Evolutionary conservation across 139 green algal genomes (phyloP), one percentile per base, ranked within the genome.

Genomic region (Chlorella ohadii): DNA sequence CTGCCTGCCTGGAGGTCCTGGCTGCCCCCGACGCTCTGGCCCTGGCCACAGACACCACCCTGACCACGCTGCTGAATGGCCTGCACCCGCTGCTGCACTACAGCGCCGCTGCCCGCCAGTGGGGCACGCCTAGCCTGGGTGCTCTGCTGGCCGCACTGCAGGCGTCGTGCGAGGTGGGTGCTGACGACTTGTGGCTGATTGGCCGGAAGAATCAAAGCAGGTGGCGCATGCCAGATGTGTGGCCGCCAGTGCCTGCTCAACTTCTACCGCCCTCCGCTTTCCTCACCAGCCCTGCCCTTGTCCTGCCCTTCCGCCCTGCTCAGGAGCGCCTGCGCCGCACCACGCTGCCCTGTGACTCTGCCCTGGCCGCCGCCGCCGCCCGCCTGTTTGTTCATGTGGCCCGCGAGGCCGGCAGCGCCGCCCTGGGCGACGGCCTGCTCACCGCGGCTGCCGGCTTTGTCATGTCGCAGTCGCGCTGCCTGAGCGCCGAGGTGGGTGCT

Each of bases 291-390:
- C 28, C 44, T 16, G 3, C 68, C 70, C 70, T 25, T 57, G 6
- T 38, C 19, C 33, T 13, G 11, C 11, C 51, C 51, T 68, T 9
- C 12, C 13, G n/a, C 5, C 25, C 1, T 31, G 25, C 38, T 28
- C 41, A 77, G 70, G 70, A 77, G 70, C 70, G 70, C 70, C 70
- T 77, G 39, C 25, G 41, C 70, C 70, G 70, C 70, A 77, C 41
- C 47, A 33, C 31, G 28, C 72, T 79, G 47, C 47, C 70, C 75
- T 81, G 75, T 51, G 55, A 65, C 72, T 36, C 34, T 3, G n/a
- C 23, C 0, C 33, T 81, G 33, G 75, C 75, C 34, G 57, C 31
- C 12, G 75, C 33, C 25, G 33, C 75, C 3, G 72, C 47, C 2
- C 20, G 47, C 33, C 55, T 81, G 33, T 81, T 81, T 36, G 34